Evolutionary conservation across 352 stramenopile species (phyloP).

Genomic region (Phytopythium sindhum): DNA sequence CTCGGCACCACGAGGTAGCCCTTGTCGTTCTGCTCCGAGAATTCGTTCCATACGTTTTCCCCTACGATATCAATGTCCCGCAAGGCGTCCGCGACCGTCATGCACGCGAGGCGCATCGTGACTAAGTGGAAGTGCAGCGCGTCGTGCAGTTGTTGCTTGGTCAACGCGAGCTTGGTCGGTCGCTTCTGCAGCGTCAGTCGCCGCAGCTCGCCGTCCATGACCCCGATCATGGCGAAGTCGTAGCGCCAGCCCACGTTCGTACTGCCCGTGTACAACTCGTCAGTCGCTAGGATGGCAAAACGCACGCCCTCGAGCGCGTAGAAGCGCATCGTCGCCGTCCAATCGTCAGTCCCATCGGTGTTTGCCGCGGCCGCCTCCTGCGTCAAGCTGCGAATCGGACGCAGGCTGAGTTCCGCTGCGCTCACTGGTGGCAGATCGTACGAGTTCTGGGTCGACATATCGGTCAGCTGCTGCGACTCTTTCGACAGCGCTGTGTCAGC

Average conservation of each 20-base stretch:
- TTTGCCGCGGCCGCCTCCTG: neutral
- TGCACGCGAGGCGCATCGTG: constrained; percentile 76
- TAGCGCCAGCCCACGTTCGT: constrained; percentile 80
- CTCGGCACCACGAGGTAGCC: constrained; percentile 80
- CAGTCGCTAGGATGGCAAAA: constrained; percentile 72
- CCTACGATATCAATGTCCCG: constrained; percentile 59
- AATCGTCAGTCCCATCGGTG: constrained; percentile 23
- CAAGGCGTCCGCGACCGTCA: constrained; percentile 67
- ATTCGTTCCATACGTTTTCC: constrained; percentile 73
- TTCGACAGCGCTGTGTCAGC: neutral
- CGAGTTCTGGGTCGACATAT: constrained; percentile 77
- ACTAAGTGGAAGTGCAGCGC: constrained; percentile 76
- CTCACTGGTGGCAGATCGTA: constrained; percentile 85
- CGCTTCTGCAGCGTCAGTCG: constrained; percentile 57
- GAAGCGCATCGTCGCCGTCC: constrained; percentile 68
- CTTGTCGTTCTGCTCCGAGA: constrained; percentile 87
- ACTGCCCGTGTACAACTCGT: constrained; percentile 78
- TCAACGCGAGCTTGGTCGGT: constrained; percentile 36
- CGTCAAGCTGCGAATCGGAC: constrained; percentile 46
- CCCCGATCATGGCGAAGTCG: constrained; percentile 73
- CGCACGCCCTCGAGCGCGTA: constrained; percentile 67
- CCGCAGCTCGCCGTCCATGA: constrained; percentile 64
- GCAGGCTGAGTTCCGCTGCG: constrained; percentile 62
- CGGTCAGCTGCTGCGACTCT: constrained; percentile 28
- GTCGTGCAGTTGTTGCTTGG: constrained; percentile 51